Evolutionary conservation across 805 yeast species (phyloP).

Genomic region (Torulaspora franciscae): DNA sequence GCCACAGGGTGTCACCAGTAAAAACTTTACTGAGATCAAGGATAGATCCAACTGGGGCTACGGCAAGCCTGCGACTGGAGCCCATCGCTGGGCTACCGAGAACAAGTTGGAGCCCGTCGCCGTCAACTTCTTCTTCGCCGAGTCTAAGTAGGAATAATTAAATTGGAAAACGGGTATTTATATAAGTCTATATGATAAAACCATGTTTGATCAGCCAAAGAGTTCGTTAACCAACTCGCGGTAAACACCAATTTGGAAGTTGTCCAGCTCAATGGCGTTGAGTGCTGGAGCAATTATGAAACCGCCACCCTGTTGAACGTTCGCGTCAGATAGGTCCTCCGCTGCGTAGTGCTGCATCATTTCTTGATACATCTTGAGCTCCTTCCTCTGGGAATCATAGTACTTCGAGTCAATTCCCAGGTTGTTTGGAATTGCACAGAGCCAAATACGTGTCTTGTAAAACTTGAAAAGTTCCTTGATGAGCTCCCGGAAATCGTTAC

Average conservation of each 20-base stretch:
- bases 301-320: slow-evolving; percentile 15
- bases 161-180: background rate
- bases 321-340: slow-evolving; percentile 26
- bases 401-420: slow-evolving; percentile 31
- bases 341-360: slow-evolving; percentile 33
- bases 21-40: slow-evolving; percentile 23
- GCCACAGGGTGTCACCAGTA: slow-evolving; percentile 30
- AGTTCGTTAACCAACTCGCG: slow-evolving; percentile 32
- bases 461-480: slow-evolving; percentile 69
- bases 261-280: slow-evolving; percentile 31
- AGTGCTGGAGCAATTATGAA: slow-evolving; percentile 29
- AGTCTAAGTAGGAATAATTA: slow-evolving; percentile 36
- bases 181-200: background rate
- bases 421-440: slow-evolving; percentile 59
- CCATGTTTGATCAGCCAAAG: slow-evolving; percentile 12
- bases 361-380: slow-evolving; percentile 32
- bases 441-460: slow-evolving; percentile 77
- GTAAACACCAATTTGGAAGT: slow-evolving; percentile 38
- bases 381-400: slow-evolving; percentile 31
- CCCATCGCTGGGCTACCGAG: slow-evolving; percentile 63
- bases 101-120: slow-evolving; percentile 63
- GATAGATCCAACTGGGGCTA: slow-evolving; percentile 65
- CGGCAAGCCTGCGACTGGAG: slow-evolving; percentile 75
- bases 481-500: slow-evolving; percentile 69
- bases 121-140: slow-evolving; percentile 81